Evolutionary conservation across 2,329 filamentous ascomycete genomes (phyloP).

Genomic region (Arthrobotrys pseudoclavata): DNA sequence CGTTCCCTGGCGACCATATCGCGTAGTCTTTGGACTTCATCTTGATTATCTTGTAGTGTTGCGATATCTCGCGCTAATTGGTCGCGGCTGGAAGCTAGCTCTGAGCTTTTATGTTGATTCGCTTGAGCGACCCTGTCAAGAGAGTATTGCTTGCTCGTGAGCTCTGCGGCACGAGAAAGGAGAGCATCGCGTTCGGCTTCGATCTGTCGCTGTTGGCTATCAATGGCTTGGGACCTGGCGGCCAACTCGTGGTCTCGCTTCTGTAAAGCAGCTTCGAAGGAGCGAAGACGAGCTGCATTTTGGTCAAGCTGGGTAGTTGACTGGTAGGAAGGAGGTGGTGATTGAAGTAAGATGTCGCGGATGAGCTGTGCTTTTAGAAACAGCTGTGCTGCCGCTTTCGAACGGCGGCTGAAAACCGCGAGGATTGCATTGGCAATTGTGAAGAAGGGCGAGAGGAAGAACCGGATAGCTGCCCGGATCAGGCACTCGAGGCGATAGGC

Average conservation of each 20-base stretch:
- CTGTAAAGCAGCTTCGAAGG: conserved; percentile 36
- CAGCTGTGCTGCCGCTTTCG: conserved; percentile 39
- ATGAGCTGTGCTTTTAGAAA: conserved; percentile 52
- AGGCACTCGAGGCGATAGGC: conserved; percentile 28
- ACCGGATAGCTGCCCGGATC: conserved; percentile 35
- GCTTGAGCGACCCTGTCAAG: conserved; percentile 10
- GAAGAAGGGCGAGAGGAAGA: conserved; percentile 50
- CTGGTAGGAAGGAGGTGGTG: conserved; percentile 51
- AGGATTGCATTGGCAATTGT: conserved; percentile 40
- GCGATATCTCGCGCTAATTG: conserved; percentile 35
- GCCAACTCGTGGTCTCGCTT: conserved; percentile 46
- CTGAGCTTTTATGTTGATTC: conserved; percentile 6
- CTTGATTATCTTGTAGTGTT: conserved; percentile 28
- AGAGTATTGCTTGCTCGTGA: conserved; percentile 23
- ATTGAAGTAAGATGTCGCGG: conserved; percentile 47
- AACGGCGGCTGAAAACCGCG: conserved; percentile 42
- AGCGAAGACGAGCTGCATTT: conserved; percentile 40
- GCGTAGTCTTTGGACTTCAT: conserved; percentile 33
- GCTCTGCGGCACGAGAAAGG: conserved; percentile 16
- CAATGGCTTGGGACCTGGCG: conserved; percentile 11
- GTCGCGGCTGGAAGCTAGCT: conserved; percentile 18
- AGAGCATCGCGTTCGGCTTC: conserved; percentile 29
- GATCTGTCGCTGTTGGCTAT: conserved; percentile 29
- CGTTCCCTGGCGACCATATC: conserved; percentile 36
- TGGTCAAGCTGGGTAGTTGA: conserved; percentile 40